Percentiles rank a stretch among this genome's conserved stretches.
phyloP scores from a whole-genome alignment of 1,139 yeast genomes.

The Groenewaldozyma sp. region DNA sequence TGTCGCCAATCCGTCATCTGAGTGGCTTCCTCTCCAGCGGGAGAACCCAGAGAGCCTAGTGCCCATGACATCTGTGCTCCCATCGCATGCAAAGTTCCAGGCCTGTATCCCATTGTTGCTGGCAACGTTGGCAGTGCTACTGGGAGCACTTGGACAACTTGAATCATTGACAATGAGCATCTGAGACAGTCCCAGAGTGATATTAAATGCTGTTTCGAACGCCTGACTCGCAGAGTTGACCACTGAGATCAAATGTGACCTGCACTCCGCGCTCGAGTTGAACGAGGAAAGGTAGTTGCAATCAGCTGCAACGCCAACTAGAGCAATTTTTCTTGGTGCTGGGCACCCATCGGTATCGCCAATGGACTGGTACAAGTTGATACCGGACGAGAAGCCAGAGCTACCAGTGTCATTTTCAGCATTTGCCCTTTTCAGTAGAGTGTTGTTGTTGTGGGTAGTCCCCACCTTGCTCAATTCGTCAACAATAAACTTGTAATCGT shows the following conservation, averaged over 20 bases:
- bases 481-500: conserved; percentile 7
- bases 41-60: conserved; percentile 27
- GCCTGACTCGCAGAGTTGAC: conserved; percentile 31
- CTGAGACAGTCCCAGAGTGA: conserved; percentile 27
- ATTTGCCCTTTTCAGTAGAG: neutral
- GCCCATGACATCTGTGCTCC: conserved; percentile 18
- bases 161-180: conserved; percentile 22
- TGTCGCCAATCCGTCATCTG: conserved; percentile 29
- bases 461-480: conserved; percentile 3
- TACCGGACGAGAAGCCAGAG: conserved; percentile 26
- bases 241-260: conserved; percentile 26
- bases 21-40: conserved; percentile 27
- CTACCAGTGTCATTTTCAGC: conserved; percentile 19
- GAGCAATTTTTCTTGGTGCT: conserved; percentile 25
- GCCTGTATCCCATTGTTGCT: conserved; percentile 4
- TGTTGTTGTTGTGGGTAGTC: neutral
- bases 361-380: conserved; percentile 23
- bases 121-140: conserved; percentile 11
- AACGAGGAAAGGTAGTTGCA: conserved; percentile 29
- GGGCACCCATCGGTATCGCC: conserved; percentile 32
- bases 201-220: conserved; percentile 31
- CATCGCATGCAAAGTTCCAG: conserved; percentile 29
- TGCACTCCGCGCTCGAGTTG: conserved; percentile 24
- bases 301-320: conserved; percentile 33
- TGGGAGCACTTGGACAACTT: conserved; percentile 21